Conservation (phyloP, 306 rosid genomes). For the Chamaecrista fasciculata region DNA sequence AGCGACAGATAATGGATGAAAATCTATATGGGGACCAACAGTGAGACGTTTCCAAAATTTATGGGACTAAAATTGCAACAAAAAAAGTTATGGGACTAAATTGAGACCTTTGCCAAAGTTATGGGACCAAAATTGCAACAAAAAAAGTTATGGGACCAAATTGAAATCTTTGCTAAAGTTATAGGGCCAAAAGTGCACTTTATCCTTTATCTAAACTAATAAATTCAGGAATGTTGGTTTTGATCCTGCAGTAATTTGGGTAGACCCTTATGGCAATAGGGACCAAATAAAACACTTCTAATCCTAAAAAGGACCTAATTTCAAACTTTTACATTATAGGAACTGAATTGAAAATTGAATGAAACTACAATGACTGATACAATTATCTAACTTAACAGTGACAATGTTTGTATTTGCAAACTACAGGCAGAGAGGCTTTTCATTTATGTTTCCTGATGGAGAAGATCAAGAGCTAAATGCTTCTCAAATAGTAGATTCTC, state of each 20-base stretch:
- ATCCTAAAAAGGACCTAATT: neutral
- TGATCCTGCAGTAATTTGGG: slow-evolving; percentile 88
- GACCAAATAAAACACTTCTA: too few species aligned
- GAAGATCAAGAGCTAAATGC: slow-evolving; percentile 86
- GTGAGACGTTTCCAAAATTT: too few species aligned
- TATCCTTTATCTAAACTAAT: too few species aligned
- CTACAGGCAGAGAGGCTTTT: slow-evolving; percentile 85
- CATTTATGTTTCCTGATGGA: slow-evolving; percentile 77
- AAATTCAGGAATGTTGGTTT: slow-evolving; percentile 90
- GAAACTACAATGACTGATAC: neutral
- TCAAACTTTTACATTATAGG: neutral
- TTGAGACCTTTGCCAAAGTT: too few species aligned
- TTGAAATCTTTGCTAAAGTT: slow-evolving; percentile 6
- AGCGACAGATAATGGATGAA: too few species aligned
- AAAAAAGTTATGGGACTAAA: too few species aligned
- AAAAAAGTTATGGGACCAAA: neutral
- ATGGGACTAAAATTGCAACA: too few species aligned
- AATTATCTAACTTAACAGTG: neutral
- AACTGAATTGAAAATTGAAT: neutral
- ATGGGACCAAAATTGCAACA: too few species aligned
- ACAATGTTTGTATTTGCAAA: slow-evolving; percentile 27
- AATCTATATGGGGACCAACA: too few species aligned
- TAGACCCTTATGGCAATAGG: slow-evolving; percentile 84
- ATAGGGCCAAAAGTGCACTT: too few species aligned
- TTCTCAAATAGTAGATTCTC: slow-evolving; percentile 80